Conservation (phyloP, 805 yeast genomes). For the Kodamaea sagamina region DNA sequence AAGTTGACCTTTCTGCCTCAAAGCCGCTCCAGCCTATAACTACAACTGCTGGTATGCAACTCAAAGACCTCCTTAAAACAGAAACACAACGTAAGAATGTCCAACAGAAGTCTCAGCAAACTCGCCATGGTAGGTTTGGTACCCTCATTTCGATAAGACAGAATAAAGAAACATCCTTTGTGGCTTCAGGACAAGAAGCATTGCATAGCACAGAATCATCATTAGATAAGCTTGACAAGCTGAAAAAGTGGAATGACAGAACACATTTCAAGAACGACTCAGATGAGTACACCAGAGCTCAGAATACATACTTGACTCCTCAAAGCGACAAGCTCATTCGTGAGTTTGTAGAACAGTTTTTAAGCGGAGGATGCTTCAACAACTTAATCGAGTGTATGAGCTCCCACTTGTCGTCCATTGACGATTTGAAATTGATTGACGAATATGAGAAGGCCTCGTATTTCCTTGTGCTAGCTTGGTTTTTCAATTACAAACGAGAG, state of each 20-base stretch:
- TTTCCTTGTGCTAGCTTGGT: conserved; percentile 71
- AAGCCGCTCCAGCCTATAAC: conserved; percentile 21
- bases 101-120: conserved; percentile 53
- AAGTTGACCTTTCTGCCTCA: conserved; percentile 7
- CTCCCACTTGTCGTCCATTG: conserved; percentile 38
- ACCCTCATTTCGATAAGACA: conserved; percentile 74
- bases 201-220: conserved; percentile 52
- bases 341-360: conserved; percentile 53
- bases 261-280: conserved; percentile 42
- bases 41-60: conserved; percentile 40
- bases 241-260: conserved; percentile 64
- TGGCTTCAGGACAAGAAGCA: conserved; percentile 72
- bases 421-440: conserved; percentile 34
- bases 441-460: conserved; percentile 46
- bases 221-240: conserved; percentile 62
- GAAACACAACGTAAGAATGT: conserved; percentile 58
- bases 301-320: conserved; percentile 24
- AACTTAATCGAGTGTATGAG: conserved; percentile 58
- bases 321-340: conserved; percentile 25
- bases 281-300: conserved; percentile 32
- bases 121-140: conserved; percentile 91
- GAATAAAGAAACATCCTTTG: conserved; percentile 58
- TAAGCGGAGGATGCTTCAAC: conserved; percentile 76
- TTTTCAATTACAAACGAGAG: conserved; percentile 62
- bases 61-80: conserved; percentile 54